phyloP scores from a whole-genome alignment of 2,329 filamentous ascomycete species.

The Malbranchea zuffiana region DNA sequence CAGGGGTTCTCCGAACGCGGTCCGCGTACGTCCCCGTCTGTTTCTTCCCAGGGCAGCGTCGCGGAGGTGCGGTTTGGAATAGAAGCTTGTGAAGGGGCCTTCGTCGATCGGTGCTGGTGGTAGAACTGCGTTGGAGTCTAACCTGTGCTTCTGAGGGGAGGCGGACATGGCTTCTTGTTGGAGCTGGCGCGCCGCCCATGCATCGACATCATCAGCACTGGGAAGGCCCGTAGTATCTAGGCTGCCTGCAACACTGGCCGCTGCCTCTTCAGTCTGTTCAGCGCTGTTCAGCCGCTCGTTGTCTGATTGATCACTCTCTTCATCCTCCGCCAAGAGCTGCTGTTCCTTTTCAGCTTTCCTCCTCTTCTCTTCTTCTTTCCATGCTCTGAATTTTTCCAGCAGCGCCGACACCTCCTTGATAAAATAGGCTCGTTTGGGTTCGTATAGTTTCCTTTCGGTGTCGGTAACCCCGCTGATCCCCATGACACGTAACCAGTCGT shows the following conservation, averaged over 20 bases:
- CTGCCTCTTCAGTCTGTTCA: conserved; percentile 8
- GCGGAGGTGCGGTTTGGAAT: conserved; percentile 65
- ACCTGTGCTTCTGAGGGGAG: conserved; percentile 5
- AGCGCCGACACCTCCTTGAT: conserved; percentile 71
- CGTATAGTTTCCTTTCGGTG: conserved; percentile 72
- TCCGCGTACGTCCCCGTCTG: conserved; percentile 56
- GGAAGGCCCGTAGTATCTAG: conserved; percentile 34
- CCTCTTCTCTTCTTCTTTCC: conserved; percentile 82
- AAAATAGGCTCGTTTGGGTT: conserved; percentile 75
- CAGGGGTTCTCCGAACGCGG: conserved; percentile 72
- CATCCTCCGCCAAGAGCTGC: conserved; percentile 40
- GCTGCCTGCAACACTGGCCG: conserved; percentile 5
- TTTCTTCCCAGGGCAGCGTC: conserved; percentile 65
- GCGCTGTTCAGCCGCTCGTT: conserved; percentile 19
- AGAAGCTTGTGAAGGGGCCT: conserved; percentile 57
- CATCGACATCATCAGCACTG: conserved; percentile 60
- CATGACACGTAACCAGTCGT: conserved; percentile 88
- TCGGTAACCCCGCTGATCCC: conserved; percentile 79
- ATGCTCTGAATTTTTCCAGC: conserved; percentile 74
- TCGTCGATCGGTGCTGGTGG: conserved; percentile 5
- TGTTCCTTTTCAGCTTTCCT: conserved; percentile 66
- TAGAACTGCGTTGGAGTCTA: not conserved
- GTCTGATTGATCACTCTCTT: conserved; percentile 33
- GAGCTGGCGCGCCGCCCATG: conserved; percentile 61
- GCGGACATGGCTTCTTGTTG: conserved; percentile 51